Percentiles rank a stretch among this genome's conserved stretches.
Evolutionary conservation across 257 asterid species (phyloP).

Genomic region (Eucommia ulmoides): DNA sequence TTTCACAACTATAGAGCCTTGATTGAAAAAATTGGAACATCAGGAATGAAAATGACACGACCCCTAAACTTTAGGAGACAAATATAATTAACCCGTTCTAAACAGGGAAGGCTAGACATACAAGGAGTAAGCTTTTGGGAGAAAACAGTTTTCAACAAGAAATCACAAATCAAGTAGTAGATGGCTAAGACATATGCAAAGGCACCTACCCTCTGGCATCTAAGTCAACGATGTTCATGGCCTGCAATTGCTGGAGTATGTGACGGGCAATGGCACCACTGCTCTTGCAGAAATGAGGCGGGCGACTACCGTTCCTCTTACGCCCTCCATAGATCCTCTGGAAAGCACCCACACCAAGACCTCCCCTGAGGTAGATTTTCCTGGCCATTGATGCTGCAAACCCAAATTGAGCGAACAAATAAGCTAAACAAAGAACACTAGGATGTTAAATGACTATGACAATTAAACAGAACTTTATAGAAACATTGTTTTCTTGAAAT

Average conservation of each 20-base stretch:
- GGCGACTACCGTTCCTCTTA: conserved; percentile 92
- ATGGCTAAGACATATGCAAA: neutral
- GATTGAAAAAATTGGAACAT: neutral
- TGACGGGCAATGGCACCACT: conserved; percentile 89
- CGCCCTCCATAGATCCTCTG: conserved; percentile 88
- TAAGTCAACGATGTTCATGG: conserved; percentile 57
- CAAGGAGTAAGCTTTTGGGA: too few species aligned
- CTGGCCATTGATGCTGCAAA: conserved; percentile 87
- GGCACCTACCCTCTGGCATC: conserved; percentile 68
- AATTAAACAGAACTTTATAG: too few species aligned
- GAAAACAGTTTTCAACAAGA: too few species aligned
- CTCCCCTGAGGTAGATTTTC: conserved; percentile 81
- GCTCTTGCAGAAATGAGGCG: conserved; percentile 84
- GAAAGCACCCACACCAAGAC: conserved; percentile 85
- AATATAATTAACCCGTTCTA: neutral
- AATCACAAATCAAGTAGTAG: too few species aligned
- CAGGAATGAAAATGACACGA: neutral
- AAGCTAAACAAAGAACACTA: neutral
- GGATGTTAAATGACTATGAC: too few species aligned
- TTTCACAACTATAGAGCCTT: neutral
- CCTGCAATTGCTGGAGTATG: conserved; percentile 77
- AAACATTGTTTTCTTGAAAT: too few species aligned
- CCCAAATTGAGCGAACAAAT: neutral
- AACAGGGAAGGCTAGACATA: too few species aligned
- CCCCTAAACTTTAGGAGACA: neutral